Conservation (phyloP, 2,329 filamentous ascomycete species). For the Knufia fluminis region DNA sequence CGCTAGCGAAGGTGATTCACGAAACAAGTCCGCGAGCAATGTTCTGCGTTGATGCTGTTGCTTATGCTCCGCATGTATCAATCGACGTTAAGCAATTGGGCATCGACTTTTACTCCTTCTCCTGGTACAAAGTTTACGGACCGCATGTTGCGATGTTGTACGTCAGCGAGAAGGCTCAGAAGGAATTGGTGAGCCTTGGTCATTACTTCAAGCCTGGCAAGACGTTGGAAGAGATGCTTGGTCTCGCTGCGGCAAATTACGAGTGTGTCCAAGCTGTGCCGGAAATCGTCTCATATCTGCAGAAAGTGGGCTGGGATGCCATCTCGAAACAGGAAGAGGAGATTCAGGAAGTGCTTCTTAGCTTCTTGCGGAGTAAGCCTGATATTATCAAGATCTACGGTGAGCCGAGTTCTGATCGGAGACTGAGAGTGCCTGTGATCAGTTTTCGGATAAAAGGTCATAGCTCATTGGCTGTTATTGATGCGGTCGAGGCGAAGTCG, state of each 20-base stretch:
- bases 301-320: constrained; percentile 37
- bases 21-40: constrained; percentile 45
- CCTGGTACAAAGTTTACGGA: constrained; percentile 76
- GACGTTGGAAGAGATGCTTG: constrained; percentile 58
- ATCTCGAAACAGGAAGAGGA: constrained; percentile 52
- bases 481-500: constrained; percentile 50
- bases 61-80: constrained; percentile 62
- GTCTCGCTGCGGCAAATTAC: constrained; percentile 60
- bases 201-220: constrained; percentile 58
- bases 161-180: constrained; percentile 48
- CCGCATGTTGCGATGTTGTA: constrained; percentile 67
- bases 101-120: constrained; percentile 69
- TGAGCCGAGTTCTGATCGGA: constrained; percentile 39
- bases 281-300: constrained; percentile 52
- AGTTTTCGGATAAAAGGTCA: constrained; percentile 54
- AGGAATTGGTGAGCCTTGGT: constrained; percentile 47
- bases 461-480: constrained; percentile 45
- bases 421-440: constrained; percentile 54
- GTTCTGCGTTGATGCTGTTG: constrained; percentile 66
- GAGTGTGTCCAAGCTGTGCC: constrained; percentile 59
- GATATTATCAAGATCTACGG: constrained; percentile 52
- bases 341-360: constrained; percentile 50
- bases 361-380: constrained; percentile 45
- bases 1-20: constrained; percentile 32
- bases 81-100: constrained; percentile 60